Conservation (phyloP, 169 alveolate genomes). For the Condylostoma magnum region DNA sequence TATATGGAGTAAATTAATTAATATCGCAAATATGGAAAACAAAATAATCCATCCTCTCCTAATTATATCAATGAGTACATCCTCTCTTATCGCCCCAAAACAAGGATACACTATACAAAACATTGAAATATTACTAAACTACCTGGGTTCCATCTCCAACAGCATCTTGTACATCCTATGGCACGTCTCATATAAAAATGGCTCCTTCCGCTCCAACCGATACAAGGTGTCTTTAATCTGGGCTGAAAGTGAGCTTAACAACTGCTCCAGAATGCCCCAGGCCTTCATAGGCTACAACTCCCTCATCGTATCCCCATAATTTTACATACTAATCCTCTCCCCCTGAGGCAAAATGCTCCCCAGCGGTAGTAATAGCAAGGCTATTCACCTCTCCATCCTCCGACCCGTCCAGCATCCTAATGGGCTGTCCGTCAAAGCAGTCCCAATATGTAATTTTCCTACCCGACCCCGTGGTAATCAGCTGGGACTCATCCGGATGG, state of each 20-base stretch:
- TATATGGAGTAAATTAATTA: no score
- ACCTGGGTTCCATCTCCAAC: no score
- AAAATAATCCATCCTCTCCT: no score
- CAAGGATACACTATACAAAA: no score
- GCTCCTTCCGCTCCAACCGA: conserved; percentile 80
- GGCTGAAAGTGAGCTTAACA: conserved; percentile 61
- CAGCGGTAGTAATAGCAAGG: conserved; percentile 73
- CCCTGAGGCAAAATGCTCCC: conserved; percentile 79
- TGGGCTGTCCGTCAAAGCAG: conserved; percentile 87
- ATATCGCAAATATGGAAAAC: no score
- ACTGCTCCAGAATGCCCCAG: conserved; percentile 78
- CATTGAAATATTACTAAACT: no score
- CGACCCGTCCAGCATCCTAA: conserved; percentile 87
- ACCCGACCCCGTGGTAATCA: conserved; percentile 90
- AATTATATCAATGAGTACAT: no score
- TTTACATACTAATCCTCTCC: conserved; percentile 85
- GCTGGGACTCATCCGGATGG: conserved; percentile 91
- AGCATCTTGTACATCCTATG: conserved; percentile 57
- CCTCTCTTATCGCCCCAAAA: no score
- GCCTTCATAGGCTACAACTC: conserved; percentile 66
- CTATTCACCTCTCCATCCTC: conserved; percentile 87
- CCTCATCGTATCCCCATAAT: conserved; percentile 89
- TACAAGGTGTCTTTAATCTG: conserved; percentile 58
- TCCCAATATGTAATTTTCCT: conserved; percentile 85
- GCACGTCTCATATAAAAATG: conserved; percentile 73